Evolutionary conservation across 2,329 filamentous ascomycete species (phyloP).

Genomic region (Venturiaceae sp.): DNA sequence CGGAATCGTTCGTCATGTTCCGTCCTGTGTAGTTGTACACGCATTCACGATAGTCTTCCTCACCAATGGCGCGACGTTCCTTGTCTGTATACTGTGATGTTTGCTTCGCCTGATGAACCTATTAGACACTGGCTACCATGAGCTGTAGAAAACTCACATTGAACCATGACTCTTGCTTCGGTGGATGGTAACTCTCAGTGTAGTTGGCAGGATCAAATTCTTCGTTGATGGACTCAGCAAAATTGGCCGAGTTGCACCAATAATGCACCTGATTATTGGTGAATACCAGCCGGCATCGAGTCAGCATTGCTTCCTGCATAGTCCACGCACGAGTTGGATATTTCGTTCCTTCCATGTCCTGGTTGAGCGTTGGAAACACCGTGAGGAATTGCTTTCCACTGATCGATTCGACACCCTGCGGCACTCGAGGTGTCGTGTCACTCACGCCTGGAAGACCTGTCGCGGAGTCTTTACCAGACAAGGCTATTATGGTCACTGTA

Average conservation of each 20-base stretch:
- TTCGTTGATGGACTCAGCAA: slow-evolving; percentile 1
- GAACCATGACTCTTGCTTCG: background rate
- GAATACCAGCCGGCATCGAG: background rate
- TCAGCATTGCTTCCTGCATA: slow-evolving; percentile 1
- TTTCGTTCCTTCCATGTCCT: background rate
- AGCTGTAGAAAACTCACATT: background rate
- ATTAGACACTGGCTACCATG: background rate
- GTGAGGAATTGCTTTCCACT: background rate
- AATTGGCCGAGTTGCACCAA: slow-evolving; percentile 1
- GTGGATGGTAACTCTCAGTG: background rate
- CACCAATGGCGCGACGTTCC: background rate
- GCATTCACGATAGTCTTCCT: background rate
- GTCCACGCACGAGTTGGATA: slow-evolving; percentile 5
- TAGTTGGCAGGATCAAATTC: background rate
- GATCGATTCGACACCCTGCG: background rate
- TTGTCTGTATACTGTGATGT: background rate
- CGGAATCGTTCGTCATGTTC: slow-evolving; percentile 1
- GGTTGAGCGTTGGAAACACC: background rate
- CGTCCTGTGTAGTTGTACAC: background rate
- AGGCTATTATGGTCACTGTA: background rate
- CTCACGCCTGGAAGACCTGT: slow-evolving; percentile 2
- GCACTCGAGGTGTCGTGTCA: background rate
- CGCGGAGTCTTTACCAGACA: background rate
- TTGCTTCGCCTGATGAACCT: background rate
- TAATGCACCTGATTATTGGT: background rate